Evolutionary conservation across 2,329 filamentous ascomycete genomes (phyloP), one percentile per base, ranked within the genome.

Genomic region (Claviceps arundinis): DNA sequence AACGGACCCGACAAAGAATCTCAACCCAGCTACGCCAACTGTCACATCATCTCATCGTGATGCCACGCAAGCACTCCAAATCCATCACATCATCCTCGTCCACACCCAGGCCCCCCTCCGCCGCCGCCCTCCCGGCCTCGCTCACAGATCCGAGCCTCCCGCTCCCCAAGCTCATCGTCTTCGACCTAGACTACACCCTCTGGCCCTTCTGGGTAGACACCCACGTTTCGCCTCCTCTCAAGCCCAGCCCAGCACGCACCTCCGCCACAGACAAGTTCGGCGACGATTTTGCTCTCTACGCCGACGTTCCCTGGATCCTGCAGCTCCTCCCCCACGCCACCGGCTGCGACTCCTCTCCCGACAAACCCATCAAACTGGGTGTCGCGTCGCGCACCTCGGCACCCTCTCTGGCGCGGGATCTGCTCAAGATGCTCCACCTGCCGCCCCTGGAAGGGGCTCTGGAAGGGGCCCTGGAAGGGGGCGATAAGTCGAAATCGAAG

Each of bases 161-260:
- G 0, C 77, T 95, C 1, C 90, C 90, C 0, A 82, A 84, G 56
- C 77, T 95, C 59, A 78, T 97, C 60, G 87, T 93, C 57, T 96
- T 97, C 71, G 93, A 97, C 67, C 81, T 97, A 56, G 91, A 97
- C 75, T 97, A 96, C 75, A 97, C 93, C 0, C 76, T 97, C n/a
- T 97, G 91, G 93, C 89, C 90, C 4, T 96, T 96, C 70, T 97
- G 91, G 91, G 84, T 95, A 1, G 93, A 97, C 72, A 95, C 89
- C 3, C 90, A 96, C 69, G 85, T 93, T 60, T 80, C 81, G 24
- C 78, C 82, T 6, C 90, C 89, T 0, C 70, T 95, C 17, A 76
- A 77, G 58, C 61, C 73, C 6, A 70, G 73, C 51, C 52, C 70
- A 0, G 56, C 64, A 7, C 67, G 67, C 69, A 71, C 63, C 54